Percentiles rank a stretch among this genome's conserved stretches.
Conservation (phyloP, 192 early-diverging fungal genomes). For the Hyaloraphidium curvatum region DNA sequence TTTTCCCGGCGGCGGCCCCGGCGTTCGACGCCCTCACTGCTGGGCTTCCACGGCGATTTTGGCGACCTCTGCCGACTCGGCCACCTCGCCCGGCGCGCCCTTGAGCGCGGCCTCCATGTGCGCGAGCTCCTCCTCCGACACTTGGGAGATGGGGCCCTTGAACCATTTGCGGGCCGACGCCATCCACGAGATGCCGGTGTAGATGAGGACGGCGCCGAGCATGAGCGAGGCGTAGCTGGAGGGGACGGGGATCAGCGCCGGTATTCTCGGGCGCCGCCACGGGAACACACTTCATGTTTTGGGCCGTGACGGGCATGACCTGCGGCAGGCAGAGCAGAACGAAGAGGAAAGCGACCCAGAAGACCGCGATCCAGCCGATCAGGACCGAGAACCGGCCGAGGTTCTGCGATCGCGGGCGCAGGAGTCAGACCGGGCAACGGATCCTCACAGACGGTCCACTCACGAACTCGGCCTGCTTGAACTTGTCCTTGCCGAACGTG, state of each 20-base stretch:
- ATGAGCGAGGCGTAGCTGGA: constrained; percentile 17
- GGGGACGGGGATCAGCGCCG: too few relatives aligned
- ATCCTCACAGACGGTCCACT: not conserved
- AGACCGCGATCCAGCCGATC: not conserved
- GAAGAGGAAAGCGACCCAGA: not conserved
- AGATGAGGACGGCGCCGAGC: constrained; percentile 11
- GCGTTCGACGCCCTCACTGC: too few relatives aligned
- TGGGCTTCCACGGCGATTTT: too few relatives aligned
- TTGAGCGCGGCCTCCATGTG: not conserved
- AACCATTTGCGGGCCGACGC: constrained; percentile 20
- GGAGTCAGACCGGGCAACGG: not conserved
- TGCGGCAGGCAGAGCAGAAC: not conserved
- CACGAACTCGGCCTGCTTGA: constrained; percentile 1
- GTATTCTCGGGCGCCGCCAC: too few relatives aligned
- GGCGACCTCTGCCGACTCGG: too few relatives aligned
- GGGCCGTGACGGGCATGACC: not conserved
- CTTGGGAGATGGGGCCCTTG: constrained; percentile 7
- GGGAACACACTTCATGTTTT: too few relatives aligned
- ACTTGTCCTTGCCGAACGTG: not conserved
- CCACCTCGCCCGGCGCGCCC: too few relatives aligned
- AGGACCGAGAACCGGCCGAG: not conserved
- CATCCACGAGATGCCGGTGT: constrained; percentile 11
- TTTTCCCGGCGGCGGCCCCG: too few relatives aligned
- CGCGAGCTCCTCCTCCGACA: constrained; percentile 2
- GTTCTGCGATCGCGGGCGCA: too few relatives aligned